Evolutionary conservation across 352 stramenopile species (phyloP).

Genomic region (Globisporangium perplexum): DNA sequence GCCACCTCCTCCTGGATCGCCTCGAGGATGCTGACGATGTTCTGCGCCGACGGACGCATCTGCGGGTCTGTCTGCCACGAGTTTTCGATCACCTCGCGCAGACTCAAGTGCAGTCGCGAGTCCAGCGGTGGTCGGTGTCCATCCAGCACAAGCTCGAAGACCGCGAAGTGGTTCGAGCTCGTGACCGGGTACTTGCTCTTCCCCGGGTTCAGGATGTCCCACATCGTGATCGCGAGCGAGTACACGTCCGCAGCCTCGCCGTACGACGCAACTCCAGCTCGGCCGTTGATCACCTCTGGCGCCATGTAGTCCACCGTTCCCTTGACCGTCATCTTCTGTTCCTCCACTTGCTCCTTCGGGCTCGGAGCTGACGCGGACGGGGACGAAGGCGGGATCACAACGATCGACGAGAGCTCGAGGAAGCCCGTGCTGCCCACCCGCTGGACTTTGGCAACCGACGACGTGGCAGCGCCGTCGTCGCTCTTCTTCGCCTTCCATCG

Average conservation of each 20-base stretch:
- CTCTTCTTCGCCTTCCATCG: background rate
- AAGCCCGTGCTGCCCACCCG: background rate
- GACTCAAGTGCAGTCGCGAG: conserved; percentile 20
- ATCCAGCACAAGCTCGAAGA: conserved; percentile 46
- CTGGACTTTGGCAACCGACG: background rate
- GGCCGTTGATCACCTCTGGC: conserved; percentile 56
- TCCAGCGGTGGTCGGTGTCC: conserved; percentile 42
- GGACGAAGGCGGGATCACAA: background rate
- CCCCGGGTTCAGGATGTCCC: conserved; percentile 60
- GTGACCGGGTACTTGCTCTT: conserved; percentile 35
- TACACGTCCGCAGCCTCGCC: conserved; percentile 68
- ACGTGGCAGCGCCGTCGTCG: background rate
- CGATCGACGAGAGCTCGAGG: conserved; percentile 7
- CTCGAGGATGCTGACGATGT: conserved; percentile 46
- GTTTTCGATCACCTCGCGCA: conserved; percentile 56
- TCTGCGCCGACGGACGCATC: conserved; percentile 33
- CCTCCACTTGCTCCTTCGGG: background rate
- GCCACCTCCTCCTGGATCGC: conserved; percentile 57
- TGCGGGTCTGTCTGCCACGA: conserved; percentile 51
- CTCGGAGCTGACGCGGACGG: background rate
- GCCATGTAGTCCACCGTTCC: conserved; percentile 76
- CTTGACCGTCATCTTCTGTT: conserved; percentile 49
- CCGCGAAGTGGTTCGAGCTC: conserved; percentile 33
- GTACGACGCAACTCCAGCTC: conserved; percentile 42
- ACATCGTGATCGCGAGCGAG: conserved; percentile 53